Evolutionary conservation across 805 yeast species (phyloP).

Genomic region (Huiozyma sinensis): DNA sequence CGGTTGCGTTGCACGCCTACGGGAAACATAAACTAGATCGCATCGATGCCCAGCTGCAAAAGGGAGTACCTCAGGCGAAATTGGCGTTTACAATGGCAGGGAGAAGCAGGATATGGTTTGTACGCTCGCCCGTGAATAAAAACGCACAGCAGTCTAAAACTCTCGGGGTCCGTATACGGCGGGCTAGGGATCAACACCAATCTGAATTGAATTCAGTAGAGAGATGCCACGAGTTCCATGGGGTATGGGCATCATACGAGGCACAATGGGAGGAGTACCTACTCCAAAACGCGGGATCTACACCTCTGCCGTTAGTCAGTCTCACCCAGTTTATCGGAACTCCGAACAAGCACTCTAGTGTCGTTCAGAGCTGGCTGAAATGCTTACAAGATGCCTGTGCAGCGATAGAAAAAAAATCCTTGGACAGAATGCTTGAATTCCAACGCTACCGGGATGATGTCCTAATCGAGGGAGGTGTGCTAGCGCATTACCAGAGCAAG

Average conservation of each 20-base stretch:
- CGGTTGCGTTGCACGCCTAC: constrained; percentile 21
- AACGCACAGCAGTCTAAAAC: constrained; percentile 18
- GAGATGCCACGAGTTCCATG: constrained; percentile 6
- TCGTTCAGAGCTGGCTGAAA: constrained; percentile 18
- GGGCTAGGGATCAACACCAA: constrained; percentile 15
- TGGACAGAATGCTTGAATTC: constrained; percentile 7
- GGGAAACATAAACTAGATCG: constrained; percentile 10
- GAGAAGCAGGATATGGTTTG: constrained; percentile 21
- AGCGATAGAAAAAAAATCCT: constrained; percentile 4
- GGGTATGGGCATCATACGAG: constrained; percentile 21
- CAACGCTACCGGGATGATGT: constrained; percentile 9
- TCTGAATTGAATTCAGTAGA: constrained; percentile 11
- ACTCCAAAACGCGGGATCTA: neutral
- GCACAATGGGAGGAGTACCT: constrained; percentile 24
- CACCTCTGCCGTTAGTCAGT: neutral
- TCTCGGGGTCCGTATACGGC: constrained; percentile 13
- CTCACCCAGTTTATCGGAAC: neutral
- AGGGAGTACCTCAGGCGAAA: constrained; percentile 19
- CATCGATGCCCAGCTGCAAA: constrained; percentile 13
- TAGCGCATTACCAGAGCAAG: constrained; percentile 9
- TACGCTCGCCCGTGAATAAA: constrained; percentile 23
- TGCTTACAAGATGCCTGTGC: constrained; percentile 14
- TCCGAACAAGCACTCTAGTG: neutral
- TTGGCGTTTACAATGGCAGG: constrained; percentile 19
- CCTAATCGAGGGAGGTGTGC: constrained; percentile 12